Percentiles rank a stretch among this genome's conserved stretches.
These are phyloP conservation scores for Aspergillus intermedius DNA, from an alignment of 2,329 filamentous ascomycete genomes.

Conservation along the genomic window DNA sequence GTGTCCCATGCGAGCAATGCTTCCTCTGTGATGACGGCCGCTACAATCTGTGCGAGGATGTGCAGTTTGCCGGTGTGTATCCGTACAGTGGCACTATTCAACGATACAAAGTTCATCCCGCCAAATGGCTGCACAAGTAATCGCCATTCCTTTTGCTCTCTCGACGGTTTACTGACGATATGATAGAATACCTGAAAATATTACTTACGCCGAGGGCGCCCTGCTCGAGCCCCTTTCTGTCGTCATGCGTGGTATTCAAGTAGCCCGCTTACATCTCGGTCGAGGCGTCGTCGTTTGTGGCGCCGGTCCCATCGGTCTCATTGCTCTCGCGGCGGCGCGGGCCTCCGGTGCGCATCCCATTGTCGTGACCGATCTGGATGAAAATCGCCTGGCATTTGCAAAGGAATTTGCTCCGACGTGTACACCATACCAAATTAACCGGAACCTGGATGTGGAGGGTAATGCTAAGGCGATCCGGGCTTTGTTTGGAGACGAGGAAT, in stretches of 20 bases:
- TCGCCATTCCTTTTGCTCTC: not conserved
- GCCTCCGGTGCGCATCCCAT: constrained; percentile 59
- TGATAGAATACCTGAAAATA: constrained; percentile 44
- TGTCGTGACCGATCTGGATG: constrained; percentile 58
- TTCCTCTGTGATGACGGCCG: constrained; percentile 55
- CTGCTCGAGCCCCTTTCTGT: constrained; percentile 61
- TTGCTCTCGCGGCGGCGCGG: constrained; percentile 51
- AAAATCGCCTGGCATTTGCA: constrained; percentile 51
- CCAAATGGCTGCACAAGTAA: constrained; percentile 50
- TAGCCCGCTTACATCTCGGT: constrained; percentile 49
- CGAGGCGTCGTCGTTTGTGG: constrained; percentile 53
- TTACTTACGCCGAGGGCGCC: constrained; percentile 55
- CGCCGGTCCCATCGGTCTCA: constrained; percentile 58
- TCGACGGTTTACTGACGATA: constrained; percentile 5
- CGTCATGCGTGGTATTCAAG: constrained; percentile 54
- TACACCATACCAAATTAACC: constrained; percentile 50
- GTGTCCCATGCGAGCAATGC: constrained; percentile 57
- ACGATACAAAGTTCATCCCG: constrained; percentile 56
- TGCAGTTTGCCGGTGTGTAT: constrained; percentile 56
- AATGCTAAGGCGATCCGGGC: constrained; percentile 49
- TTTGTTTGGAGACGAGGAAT: constrained; percentile 51
- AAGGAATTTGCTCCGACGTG: constrained; percentile 51
- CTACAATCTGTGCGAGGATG: constrained; percentile 59
- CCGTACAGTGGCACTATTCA: constrained; percentile 57
- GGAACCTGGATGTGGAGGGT: constrained; percentile 39